Conservation (phyloP, 352 stramenopile species). For the Aphanomyces invadans region DNA sequence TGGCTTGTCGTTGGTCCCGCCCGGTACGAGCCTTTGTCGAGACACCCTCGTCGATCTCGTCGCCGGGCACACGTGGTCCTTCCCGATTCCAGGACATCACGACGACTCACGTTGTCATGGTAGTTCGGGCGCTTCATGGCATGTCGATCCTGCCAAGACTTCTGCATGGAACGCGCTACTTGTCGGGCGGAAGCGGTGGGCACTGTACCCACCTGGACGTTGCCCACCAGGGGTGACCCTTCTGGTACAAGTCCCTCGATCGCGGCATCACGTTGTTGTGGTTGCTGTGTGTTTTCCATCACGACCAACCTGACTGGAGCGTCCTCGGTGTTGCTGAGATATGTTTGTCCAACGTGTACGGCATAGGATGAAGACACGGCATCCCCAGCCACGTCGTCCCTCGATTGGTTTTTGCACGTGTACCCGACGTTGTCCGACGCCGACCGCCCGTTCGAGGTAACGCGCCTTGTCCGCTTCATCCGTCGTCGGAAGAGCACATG, state of each 20-base stretch:
- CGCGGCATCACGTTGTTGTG: too few species aligned
- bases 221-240: conserved; percentile 58
- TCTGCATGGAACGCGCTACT: conserved; percentile 95
- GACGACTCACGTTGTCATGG: not conserved
- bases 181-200: conserved; percentile 92
- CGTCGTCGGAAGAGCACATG: too few species aligned
- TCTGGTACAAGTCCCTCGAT: conserved; percentile 66
- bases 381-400: conserved; percentile 56
- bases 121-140: conserved; percentile 86
- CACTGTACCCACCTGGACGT: conserved; percentile 89
- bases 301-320: too few species aligned
- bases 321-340: too few species aligned
- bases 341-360: too few species aligned
- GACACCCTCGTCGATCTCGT: not conserved
- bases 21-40: conserved; percentile 26
- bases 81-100: too few species aligned
- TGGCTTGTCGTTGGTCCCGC: conserved; percentile 80
- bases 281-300: too few species aligned
- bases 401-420: conserved; percentile 80
- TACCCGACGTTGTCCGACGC: conserved; percentile 68
- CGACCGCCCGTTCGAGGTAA: conserved; percentile 67
- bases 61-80: too few species aligned
- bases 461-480: conserved; percentile 79
- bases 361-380: conserved; percentile 8
- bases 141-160: conserved; percentile 92